These are phyloP conservation scores for Avicennia marina DNA, from an alignment of 257 asterid species.

Conservation along the genomic window DNA sequence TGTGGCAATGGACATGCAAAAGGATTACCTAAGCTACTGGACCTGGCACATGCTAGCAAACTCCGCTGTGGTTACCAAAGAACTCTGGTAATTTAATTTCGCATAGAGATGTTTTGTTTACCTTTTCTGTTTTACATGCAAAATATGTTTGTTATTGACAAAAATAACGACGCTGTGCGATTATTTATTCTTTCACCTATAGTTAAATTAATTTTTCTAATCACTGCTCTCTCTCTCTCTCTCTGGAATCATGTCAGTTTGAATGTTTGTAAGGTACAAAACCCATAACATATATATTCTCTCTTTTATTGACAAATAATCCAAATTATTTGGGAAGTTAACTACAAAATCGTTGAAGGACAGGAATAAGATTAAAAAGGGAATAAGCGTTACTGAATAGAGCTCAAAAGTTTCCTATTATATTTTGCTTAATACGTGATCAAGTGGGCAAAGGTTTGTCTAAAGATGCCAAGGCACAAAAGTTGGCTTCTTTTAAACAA, in stretches of 20 bases:
- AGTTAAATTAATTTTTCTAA: no score
- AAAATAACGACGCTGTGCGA: no score
- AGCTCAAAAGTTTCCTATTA: no score
- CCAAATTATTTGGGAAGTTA: no score
- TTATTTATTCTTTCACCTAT: no score
- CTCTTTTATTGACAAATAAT: no score
- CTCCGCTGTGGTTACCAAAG: constrained; percentile 68
- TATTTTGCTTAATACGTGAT: background rate
- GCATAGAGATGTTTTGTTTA: no score
- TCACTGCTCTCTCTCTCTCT: no score
- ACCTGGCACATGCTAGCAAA: constrained; percentile 77
- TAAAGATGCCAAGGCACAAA: constrained; percentile 56
- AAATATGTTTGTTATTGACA: no score
- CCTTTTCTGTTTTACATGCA: no score
- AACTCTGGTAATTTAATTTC: constrained; percentile 50
- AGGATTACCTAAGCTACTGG: constrained; percentile 72
- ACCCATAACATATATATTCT: background rate
- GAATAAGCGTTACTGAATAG: no score
- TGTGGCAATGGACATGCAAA: constrained; percentile 72
- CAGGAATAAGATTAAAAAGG: background rate
- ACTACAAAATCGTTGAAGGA: no score
- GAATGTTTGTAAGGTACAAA: constrained; percentile 76
- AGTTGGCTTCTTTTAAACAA: constrained; percentile 45
- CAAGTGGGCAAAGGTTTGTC: constrained; percentile 79
- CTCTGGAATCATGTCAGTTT: constrained; percentile 60